A percentile compares a stretch with the other conserved stretches of the same genome.
Evolutionary conservation across 2,329 filamentous ascomycete genomes (phyloP).

Genomic region (Aureobasidium sp.): DNA sequence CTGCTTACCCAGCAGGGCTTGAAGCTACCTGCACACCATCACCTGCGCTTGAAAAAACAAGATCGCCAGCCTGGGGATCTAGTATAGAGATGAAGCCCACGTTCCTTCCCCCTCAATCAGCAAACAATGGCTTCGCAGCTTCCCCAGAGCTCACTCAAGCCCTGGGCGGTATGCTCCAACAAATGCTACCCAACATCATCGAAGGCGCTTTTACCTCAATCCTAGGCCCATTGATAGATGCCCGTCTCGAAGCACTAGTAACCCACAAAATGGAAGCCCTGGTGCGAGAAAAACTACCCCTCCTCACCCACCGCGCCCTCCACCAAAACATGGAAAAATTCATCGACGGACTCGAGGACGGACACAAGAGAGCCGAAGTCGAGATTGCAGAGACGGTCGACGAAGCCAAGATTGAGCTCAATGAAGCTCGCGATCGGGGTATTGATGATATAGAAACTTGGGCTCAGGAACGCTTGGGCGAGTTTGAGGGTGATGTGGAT

Average conservation of each 20-base stretch:
- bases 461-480: not conserved
- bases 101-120: not conserved
- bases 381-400: not conserved
- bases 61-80: not conserved
- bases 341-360: not conserved
- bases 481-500: not conserved
- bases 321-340: not conserved
- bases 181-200: not conserved
- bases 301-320: not conserved
- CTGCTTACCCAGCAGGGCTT: not conserved
- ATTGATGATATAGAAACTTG: slow-evolving; percentile 1
- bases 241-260: not conserved
- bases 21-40: not conserved
- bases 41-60: not conserved
- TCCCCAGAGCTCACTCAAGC: not conserved
- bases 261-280: not conserved
- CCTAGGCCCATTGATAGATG: not conserved
- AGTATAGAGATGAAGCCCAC: slow-evolving; percentile 6
- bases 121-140: not conserved
- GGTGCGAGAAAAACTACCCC: not conserved
- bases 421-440: not conserved
- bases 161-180: not conserved
- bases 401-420: not conserved
- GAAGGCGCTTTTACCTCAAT: not conserved
- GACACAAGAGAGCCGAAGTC: not conserved